These are phyloP conservation scores for Termitomyces sp. DNA, from an alignment of 768 basidiomycete genomes.

Conservation along the genomic window DNA sequence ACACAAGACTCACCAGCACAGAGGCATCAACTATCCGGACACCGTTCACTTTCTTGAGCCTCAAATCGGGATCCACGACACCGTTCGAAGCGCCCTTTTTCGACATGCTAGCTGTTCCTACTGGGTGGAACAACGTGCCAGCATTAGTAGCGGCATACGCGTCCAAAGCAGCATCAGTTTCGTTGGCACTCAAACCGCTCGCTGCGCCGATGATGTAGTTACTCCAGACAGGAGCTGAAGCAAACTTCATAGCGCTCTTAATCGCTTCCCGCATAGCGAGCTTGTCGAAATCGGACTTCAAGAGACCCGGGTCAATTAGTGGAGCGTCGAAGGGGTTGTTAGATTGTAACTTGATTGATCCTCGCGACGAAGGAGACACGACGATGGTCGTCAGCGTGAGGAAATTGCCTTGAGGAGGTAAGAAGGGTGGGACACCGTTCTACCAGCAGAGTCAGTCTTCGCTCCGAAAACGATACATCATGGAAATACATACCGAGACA, in stretches of 20 bases:
- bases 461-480: neutral
- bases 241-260: conserved; percentile 14
- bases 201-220: conserved; percentile 12
- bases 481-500: conserved; percentile 18
- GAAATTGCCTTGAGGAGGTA: conserved; percentile 10
- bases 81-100: conserved; percentile 18
- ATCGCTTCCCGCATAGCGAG: conserved; percentile 19
- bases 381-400: conserved; percentile 5
- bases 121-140: conserved; percentile 17
- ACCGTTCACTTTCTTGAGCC: conserved; percentile 23
- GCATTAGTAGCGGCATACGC: conserved; percentile 16
- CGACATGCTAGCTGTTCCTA: conserved; percentile 25
- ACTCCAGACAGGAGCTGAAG: conserved; percentile 12
- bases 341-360: conserved; percentile 25
- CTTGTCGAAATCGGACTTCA: conserved; percentile 19
- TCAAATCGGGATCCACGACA: conserved; percentile 29
- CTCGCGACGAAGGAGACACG: conserved; percentile 3
- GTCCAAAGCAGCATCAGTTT: conserved; percentile 18
- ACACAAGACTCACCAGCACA: conserved; percentile 20
- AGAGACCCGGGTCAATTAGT: conserved; percentile 43
- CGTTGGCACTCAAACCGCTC: neutral
- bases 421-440: conserved; percentile 3
- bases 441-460: neutral
- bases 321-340: conserved; percentile 40
- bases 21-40: conserved; percentile 33